Evolutionary conservation across 495 filamentous ascomycete genomes (phyloP), one percentile per base, ranked within the genome.

Genomic region (Neurospora sp.): DNA sequence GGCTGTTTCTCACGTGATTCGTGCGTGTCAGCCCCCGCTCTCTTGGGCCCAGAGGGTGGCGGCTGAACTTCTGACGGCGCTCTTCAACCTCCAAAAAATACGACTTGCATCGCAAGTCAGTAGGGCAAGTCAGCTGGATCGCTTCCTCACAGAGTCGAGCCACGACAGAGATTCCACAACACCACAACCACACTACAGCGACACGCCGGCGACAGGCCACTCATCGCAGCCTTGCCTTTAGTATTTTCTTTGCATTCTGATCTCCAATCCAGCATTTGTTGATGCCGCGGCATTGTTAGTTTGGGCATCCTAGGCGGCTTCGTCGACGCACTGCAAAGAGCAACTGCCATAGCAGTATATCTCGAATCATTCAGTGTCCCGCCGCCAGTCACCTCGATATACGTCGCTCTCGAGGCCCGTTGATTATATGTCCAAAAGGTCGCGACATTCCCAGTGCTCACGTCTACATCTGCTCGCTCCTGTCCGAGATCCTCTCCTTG

Each of bases 11-110:
- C 74, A 75, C 74, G 74, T 75, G 74, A 75, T 70, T 31, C 41
- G 42, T 12, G 35, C 41, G 40, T 69, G 68, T 74, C 73, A 74
- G 75, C 73, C 68, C 61, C 74, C 69, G 44, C 72, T 48, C 27
- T 35, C 53, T 40, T 42, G 14, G 70, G 16, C 11, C 66, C 61
- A 72, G 73, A 35, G 46, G 39, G 69, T 71, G 70, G 73, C 73
- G 70, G 61, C 69, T 72, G 74, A 35, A 66, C 53, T 66, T 35
- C 27, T 66, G 53, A 35, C 53, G 53, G 53, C 18, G 69, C 69
- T 70, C 72, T 69, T 69, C 70, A 70, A 76, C 74, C 73, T 72
- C 70, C 66, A 70, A 70, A 70, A 74, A 66, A 66, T 35, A 31
- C 53, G 53, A 66, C 27, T 66, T 66, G 53, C 27, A 66, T 66